Base-by-base conservation (phyloP, 1,284 basidiomycete genomes). In the Neonothopanus nambi region DNA sequence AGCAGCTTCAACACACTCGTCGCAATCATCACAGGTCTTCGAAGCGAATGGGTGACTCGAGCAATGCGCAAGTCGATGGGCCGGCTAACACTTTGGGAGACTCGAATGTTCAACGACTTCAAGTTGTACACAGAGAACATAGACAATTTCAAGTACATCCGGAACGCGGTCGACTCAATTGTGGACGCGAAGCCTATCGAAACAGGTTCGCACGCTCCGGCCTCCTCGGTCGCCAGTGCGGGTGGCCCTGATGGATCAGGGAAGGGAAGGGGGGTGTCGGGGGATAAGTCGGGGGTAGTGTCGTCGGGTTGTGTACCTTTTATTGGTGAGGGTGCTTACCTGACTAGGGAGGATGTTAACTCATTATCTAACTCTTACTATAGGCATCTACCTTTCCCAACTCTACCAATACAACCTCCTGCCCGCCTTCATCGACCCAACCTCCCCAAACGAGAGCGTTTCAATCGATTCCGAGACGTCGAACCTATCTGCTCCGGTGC, bases 401-500 rank as follows among this genome's bases (percentile, higher is more conserved):
- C 73, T 94, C 5, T 74, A 81, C 55, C 77, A 80, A 5, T 79
- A 84, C 61, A 81, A 78, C 67, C 80, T 79, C 56, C 77, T 94
- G 0, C 90, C 91, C 2, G 89, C 92, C 55, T 74, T 91, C 50
- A 85, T 94, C 59, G 91, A 94, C 63, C 91, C 92, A 0, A 90
- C 89, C 7, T 80, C 86, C 0, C 90, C 91, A 3, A 77, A 84
- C 58, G 79, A 84, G 54, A 72, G 79, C 0, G 85, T 92, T 6
- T 75, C 76, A 20, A 78, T 89, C 55, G 85, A 92, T 58, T 75
- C 81, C 0, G 68, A 70, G 9, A 83, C 82, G 5, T 79, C 81
- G 41, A 80, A 78, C 57, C 84, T 91, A 51, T 81, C 84, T 52
- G 67, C 83, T 7, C 85, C 83, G 1, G 79, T 83, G 20, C 85